Conservation (phyloP, 176 grass and related monocot species). For the Musa troglodytarum region DNA sequence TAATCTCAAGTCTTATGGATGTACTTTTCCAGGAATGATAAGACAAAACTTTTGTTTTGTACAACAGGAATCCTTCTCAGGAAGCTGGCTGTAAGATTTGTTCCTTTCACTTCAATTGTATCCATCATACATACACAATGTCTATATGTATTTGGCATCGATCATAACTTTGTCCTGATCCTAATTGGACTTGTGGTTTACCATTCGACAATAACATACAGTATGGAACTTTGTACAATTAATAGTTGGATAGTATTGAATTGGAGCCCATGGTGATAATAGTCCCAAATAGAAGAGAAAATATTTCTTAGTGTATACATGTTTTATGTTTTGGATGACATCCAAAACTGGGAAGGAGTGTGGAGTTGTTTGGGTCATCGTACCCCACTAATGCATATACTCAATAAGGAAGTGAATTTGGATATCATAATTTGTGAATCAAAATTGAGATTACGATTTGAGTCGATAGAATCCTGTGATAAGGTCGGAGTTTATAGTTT, state of each 20-base stretch:
- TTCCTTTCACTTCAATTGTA: not conserved
- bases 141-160: not conserved
- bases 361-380: too few species aligned
- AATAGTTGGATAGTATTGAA: not conserved
- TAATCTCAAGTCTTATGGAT: conserved; percentile 17
- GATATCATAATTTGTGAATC: too few species aligned
- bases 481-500: not conserved
- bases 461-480: too few species aligned
- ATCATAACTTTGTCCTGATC: not conserved
- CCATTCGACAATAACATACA: not conserved
- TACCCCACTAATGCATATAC: not conserved
- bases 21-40: conserved; percentile 63
- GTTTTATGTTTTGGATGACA: too few species aligned
- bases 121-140: conserved; percentile 12
- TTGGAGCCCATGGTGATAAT: not conserved
- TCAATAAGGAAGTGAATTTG: not conserved
- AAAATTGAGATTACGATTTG: too few species aligned
- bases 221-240: too few species aligned
- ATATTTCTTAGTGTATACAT: too few species aligned
- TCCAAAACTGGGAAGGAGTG: too few species aligned
- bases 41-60: conserved; percentile 87
- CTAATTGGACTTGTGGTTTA: not conserved
- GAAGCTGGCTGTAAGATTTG: conserved; percentile 70
- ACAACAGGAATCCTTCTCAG: conserved; percentile 96
- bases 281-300: too few species aligned